phyloP scores from a whole-genome alignment of 2,329 filamentous ascomycete genomes.

The Fusarium mexicanum region DNA sequence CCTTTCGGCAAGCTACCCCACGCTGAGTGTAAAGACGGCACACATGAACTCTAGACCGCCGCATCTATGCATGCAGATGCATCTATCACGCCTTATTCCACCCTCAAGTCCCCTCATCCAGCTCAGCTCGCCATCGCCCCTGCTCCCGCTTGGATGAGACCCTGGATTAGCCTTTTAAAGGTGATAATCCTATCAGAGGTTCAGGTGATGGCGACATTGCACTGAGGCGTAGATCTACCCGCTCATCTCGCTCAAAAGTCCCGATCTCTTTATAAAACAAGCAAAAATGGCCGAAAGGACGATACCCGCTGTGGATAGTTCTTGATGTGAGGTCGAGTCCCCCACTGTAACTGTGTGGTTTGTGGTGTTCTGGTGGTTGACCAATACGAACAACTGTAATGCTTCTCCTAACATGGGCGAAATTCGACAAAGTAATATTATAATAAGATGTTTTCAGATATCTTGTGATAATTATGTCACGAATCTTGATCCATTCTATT shows the following conservation, averaged over 20 bases:
- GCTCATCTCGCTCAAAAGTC: conserved; percentile 1
- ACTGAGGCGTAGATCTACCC: conserved; percentile 25
- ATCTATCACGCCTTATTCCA: conserved; percentile 15
- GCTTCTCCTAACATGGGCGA: background rate
- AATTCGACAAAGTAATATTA: background rate
- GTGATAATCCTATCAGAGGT: conserved; percentile 20
- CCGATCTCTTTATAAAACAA: conserved; percentile 3
- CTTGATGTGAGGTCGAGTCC: background rate
- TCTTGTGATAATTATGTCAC: background rate
- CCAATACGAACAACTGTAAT: background rate
- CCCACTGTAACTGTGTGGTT: background rate
- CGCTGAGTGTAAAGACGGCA: background rate
- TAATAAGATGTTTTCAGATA: background rate
- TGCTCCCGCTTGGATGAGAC: conserved; percentile 16
- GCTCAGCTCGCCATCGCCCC: conserved; percentile 34
- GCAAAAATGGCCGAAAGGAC: background rate
- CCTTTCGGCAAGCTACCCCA: background rate
- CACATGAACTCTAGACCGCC: background rate
- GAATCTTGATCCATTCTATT: background rate
- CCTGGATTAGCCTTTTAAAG: background rate
- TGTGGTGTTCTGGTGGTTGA: background rate
- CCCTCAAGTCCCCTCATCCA: background rate
- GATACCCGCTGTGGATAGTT: background rate
- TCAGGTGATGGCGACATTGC: conserved; percentile 17
- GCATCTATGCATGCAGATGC: background rate